Evolutionary conservation across 768 basidiomycete genomes (phyloP).

Genomic region (Tylopilus plumbeoviolaceoides): DNA sequence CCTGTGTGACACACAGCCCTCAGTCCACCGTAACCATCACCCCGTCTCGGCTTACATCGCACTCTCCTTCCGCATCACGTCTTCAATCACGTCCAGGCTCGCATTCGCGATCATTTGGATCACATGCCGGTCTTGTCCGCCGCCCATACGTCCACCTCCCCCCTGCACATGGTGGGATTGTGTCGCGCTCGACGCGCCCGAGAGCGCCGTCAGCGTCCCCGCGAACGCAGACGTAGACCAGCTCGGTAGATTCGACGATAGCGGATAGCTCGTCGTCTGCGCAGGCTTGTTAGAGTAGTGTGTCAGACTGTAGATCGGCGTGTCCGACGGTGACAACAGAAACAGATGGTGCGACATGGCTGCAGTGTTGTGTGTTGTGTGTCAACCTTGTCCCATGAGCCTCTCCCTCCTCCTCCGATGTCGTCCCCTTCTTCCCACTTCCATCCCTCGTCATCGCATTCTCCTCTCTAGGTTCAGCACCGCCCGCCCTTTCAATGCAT

Average conservation of each 20-base stretch:
- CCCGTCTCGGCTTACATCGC: slow-evolving; percentile 57
- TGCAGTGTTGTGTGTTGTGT: slow-evolving; percentile 11
- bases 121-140: slow-evolving; percentile 87
- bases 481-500: slow-evolving; percentile 16
- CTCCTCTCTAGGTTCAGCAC: slow-evolving; percentile 4
- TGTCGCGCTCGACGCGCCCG: slow-evolving; percentile 74
- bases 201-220: slow-evolving; percentile 81
- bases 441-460: not conserved
- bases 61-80: slow-evolving; percentile 79
- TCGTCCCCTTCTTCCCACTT: slow-evolving; percentile 1
- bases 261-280: slow-evolving; percentile 54
- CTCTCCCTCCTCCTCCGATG: slow-evolving; percentile 13
- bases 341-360: slow-evolving; percentile 86
- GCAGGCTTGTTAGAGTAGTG: slow-evolving; percentile 77
- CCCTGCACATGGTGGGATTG: slow-evolving; percentile 58
- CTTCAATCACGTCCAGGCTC: slow-evolving; percentile 92
- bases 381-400: not conserved
- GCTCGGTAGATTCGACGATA: slow-evolving; percentile 79
- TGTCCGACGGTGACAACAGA: slow-evolving; percentile 80
- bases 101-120: slow-evolving; percentile 99
- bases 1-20: slow-evolving; percentile 44
- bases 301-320: slow-evolving; percentile 78
- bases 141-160: slow-evolving; percentile 65
- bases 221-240: slow-evolving; percentile 93
- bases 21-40: slow-evolving; percentile 11